Evolutionary conservation across 176 grass and related monocot species (phyloP).

Genomic region (Areca catechu): DNA sequence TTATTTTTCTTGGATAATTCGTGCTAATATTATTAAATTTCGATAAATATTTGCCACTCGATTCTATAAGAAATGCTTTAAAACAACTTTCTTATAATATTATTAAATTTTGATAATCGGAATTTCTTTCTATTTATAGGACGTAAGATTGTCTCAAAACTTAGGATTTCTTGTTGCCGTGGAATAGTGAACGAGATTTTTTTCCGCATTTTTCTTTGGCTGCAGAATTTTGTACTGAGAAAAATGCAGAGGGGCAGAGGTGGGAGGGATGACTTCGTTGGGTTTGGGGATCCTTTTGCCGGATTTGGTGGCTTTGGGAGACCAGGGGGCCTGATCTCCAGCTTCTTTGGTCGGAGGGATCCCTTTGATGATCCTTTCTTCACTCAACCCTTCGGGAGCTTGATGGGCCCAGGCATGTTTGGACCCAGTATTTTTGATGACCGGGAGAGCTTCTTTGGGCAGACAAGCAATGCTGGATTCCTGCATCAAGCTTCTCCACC

Average conservation of each 20-base stretch:
- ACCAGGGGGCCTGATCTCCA: conserved; percentile 32
- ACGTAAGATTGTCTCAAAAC: too few species aligned
- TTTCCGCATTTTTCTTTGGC: neutral
- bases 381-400: conserved; percentile 34
- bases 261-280: conserved; percentile 38
- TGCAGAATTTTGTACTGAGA: neutral
- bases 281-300: conserved; percentile 38
- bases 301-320: conserved; percentile 26
- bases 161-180: too few species aligned
- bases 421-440: conserved; percentile 28
- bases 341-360: conserved; percentile 47
- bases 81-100: too few species aligned
- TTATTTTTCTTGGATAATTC: too few species aligned
- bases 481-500: conserved; percentile 32
- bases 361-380: conserved; percentile 70
- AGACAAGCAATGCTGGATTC: conserved; percentile 24
- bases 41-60: too few species aligned
- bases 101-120: too few species aligned
- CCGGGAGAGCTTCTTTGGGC: conserved; percentile 10
- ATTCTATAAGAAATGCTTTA: too few species aligned
- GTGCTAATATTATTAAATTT: too few species aligned
- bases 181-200: too few species aligned
- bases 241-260: conserved; percentile 45
- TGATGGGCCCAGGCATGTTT: conserved; percentile 45
- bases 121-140: too few species aligned